These are phyloP conservation scores for Tricholomella constricta DNA, from an alignment of 768 basidiomycete species.

Conservation along the genomic window DNA sequence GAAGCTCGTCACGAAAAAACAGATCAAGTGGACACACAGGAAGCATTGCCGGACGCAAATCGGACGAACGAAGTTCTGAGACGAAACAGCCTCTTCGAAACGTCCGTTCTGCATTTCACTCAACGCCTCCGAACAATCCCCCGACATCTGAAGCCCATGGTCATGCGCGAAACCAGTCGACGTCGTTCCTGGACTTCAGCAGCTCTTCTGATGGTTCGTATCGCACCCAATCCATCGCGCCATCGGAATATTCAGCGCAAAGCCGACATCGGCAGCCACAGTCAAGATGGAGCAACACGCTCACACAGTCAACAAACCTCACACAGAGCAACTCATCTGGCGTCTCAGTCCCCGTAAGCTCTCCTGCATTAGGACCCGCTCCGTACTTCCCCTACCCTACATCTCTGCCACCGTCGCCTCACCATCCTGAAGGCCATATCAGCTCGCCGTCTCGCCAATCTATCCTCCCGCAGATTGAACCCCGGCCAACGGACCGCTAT, in stretches of 20 bases:
- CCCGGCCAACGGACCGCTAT: constrained; percentile 34
- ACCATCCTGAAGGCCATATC: constrained; percentile 28
- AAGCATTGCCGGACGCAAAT: constrained; percentile 5
- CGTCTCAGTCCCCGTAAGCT: constrained; percentile 12
- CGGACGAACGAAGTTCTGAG: constrained; percentile 14
- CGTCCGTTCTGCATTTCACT: constrained; percentile 22
- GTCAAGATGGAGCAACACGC: constrained; percentile 45
- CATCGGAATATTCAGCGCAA: constrained; percentile 11
- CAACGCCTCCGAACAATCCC: constrained; percentile 27
- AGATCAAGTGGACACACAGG: constrained; percentile 15
- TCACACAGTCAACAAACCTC: constrained; percentile 7
- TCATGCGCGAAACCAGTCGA: constrained; percentile 13
- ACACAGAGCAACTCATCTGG: constrained; percentile 14
- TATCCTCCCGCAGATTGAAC: constrained; percentile 50
- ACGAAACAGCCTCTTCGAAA: constrained; percentile 17
- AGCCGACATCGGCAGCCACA: constrained; percentile 11
- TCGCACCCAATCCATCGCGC: constrained; percentile 19
- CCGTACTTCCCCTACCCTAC: constrained; percentile 48
- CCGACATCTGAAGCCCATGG: constrained; percentile 7
- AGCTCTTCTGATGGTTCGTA: constrained; percentile 31
- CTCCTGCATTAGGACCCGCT: constrained; percentile 17
- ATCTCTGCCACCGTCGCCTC: constrained; percentile 44
- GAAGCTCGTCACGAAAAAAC: not conserved
- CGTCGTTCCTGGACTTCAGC: constrained; percentile 43
- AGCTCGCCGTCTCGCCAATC: constrained; percentile 15